Conservation (phyloP, 352 stramenopile genomes). For the Pythium pectinolyticum region DNA sequence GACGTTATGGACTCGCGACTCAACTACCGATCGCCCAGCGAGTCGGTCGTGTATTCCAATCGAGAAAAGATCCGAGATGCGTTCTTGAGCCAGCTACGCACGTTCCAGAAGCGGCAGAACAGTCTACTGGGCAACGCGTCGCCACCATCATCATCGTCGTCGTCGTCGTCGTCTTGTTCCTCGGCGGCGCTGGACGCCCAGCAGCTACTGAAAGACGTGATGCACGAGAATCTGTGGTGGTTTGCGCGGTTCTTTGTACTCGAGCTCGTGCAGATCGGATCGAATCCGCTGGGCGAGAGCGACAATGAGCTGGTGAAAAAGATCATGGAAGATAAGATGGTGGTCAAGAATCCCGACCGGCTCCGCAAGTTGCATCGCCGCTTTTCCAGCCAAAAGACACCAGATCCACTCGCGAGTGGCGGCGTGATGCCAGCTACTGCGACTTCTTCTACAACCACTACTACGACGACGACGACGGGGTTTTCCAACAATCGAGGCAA, state of each 20-base stretch:
- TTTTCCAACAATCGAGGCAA: conserved; percentile 2
- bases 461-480: conserved; percentile 5
- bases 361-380: conserved; percentile 70
- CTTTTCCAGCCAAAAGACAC: conserved; percentile 47
- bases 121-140: conserved; percentile 44
- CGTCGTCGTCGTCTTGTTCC: too few relatives aligned
- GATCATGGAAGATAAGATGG: conserved; percentile 70
- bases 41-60: conserved; percentile 61
- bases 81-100: conserved; percentile 54
- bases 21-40: conserved; percentile 54
- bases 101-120: conserved; percentile 64
- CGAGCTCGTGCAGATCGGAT: conserved; percentile 64
- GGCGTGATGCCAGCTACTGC: too few relatives aligned
- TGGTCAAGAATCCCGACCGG: conserved; percentile 63
- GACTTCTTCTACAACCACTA: too few relatives aligned
- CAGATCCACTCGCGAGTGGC: neutral
- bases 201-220: conserved; percentile 40
- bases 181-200: conserved; percentile 32
- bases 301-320: conserved; percentile 71
- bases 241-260: conserved; percentile 76
- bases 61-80: conserved; percentile 64
- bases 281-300: conserved; percentile 68
- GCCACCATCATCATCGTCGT: too few relatives aligned
- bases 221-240: conserved; percentile 67
- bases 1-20: conserved; percentile 67